Percentiles rank a stretch among this genome's conserved stretches.
Evolutionary conservation across 2,329 filamentous ascomycete genomes (phyloP).

Genomic region (Sphaerulina vaccinii): DNA sequence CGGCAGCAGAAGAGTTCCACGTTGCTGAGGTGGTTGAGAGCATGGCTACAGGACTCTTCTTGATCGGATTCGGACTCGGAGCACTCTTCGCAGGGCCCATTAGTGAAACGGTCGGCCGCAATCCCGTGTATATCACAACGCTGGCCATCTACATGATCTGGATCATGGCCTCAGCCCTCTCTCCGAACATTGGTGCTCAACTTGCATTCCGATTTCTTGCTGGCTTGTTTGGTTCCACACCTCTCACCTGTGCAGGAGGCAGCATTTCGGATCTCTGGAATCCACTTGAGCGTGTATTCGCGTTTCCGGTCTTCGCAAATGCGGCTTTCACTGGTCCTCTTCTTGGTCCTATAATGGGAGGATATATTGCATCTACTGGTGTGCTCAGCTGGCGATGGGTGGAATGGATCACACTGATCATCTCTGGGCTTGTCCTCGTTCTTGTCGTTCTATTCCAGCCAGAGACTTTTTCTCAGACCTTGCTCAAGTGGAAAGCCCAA

Average conservation of each 20-base stretch:
- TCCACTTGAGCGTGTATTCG: constrained; percentile 39
- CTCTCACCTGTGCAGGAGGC: constrained; percentile 48
- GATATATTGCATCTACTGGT: constrained; percentile 43
- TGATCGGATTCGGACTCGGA: constrained; percentile 47
- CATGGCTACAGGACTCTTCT: constrained; percentile 47
- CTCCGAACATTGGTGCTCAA: constrained; percentile 49
- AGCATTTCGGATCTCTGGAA: constrained; percentile 36
- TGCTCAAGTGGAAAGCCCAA: constrained; percentile 40
- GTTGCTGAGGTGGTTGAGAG: constrained; percentile 53
- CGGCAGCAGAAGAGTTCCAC: constrained; percentile 48
- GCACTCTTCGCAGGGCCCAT: constrained; percentile 51
- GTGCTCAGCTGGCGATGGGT: constrained; percentile 48
- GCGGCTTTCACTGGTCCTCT: constrained; percentile 44
- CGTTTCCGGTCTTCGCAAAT: constrained; percentile 53
- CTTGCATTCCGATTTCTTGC: constrained; percentile 52
- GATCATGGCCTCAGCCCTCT: constrained; percentile 49
- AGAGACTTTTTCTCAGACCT: constrained; percentile 50
- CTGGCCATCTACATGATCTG: constrained; percentile 51
- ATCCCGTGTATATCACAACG: constrained; percentile 50
- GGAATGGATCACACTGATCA: constrained; percentile 42
- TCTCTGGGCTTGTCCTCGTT: constrained; percentile 32
- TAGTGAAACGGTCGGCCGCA: constrained; percentile 47
- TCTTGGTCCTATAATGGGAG: constrained; percentile 47
- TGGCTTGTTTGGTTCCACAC: constrained; percentile 50
- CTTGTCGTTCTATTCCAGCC: constrained; percentile 46